These are phyloP conservation scores for Echium plantagineum DNA, from an alignment of 257 asterid species.

Conservation along the genomic window DNA sequence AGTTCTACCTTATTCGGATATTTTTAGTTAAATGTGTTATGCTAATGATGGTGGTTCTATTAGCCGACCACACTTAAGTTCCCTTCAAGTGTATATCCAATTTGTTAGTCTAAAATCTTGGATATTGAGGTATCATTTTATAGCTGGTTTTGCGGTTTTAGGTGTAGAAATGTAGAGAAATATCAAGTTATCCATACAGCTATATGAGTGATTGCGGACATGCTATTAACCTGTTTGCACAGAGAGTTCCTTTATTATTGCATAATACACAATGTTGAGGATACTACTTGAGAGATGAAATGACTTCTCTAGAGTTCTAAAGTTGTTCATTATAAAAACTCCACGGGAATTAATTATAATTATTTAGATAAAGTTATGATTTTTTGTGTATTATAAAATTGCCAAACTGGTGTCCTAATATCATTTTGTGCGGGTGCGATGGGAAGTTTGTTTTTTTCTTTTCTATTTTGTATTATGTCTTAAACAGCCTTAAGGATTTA, in stretches of 20 bases:
- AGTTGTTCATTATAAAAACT: too few species aligned
- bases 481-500: neutral
- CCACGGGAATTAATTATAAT: neutral
- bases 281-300: neutral
- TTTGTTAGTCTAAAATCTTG: neutral
- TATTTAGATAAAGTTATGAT: conserved; percentile 1
- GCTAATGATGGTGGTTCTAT: neutral
- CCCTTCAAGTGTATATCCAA: neutral
- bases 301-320: neutral
- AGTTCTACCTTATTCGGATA: neutral
- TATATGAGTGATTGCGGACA: neutral
- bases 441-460: neutral
- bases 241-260: neutral
- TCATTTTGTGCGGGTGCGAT: neutral
- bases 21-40: neutral
- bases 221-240: neutral
- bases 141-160: neutral
- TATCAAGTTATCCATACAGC: neutral
- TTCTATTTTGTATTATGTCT: too few species aligned
- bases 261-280: neutral
- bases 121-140: neutral
- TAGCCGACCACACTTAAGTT: too few species aligned
- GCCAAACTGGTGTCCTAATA: neutral
- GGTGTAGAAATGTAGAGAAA: neutral
- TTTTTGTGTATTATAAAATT: neutral